These are phyloP conservation scores for Thoreauomyces humboldtii DNA, from an alignment of 192 early-diverging fungal species.

Conservation along the genomic window DNA sequence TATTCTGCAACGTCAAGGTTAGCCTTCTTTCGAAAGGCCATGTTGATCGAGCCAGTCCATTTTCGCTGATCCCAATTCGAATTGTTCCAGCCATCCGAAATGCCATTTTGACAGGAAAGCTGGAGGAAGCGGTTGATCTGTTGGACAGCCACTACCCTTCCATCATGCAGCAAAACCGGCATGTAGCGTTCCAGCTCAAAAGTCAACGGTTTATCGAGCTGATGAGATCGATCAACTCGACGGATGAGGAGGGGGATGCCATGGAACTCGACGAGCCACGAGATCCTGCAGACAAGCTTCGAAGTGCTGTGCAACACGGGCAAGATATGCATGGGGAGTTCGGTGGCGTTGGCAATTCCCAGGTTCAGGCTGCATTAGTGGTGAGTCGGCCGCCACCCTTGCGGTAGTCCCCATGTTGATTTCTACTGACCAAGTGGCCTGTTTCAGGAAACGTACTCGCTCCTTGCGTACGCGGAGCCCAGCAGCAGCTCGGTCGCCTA, in stretches of 20 bases:
- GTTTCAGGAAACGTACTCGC: constrained; percentile 38
- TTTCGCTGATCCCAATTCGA: no score
- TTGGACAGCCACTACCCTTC: constrained; percentile 66
- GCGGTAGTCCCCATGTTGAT: no score
- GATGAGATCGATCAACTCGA: constrained; percentile 40
- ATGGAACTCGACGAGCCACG: constrained; percentile 52
- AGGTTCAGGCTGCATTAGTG: constrained; percentile 43
- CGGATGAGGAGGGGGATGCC: constrained; percentile 23
- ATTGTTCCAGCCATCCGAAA: constrained; percentile 51
- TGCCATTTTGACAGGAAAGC: constrained; percentile 68
- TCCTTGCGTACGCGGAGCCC: constrained; percentile 38
- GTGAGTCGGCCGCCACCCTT: constrained; percentile 15
- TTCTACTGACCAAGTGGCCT: no score
- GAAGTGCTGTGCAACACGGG: constrained; percentile 42
- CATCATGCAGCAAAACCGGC: constrained; percentile 58
- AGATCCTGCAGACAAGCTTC: constrained; percentile 31
- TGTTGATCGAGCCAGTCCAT: no score
- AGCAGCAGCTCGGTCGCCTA: constrained; percentile 23
- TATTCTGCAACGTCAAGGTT: constrained; percentile 17
- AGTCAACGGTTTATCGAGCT: constrained; percentile 89
- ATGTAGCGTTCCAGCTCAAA: constrained; percentile 72
- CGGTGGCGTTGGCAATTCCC: constrained; percentile 35
- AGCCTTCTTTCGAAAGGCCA: constrained; percentile 12
- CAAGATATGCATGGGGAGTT: constrained; percentile 59
- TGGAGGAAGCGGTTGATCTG: constrained; percentile 69